Conservation (phyloP, 2,329 filamentous ascomycete genomes). For the Incumbomyces lentus region DNA sequence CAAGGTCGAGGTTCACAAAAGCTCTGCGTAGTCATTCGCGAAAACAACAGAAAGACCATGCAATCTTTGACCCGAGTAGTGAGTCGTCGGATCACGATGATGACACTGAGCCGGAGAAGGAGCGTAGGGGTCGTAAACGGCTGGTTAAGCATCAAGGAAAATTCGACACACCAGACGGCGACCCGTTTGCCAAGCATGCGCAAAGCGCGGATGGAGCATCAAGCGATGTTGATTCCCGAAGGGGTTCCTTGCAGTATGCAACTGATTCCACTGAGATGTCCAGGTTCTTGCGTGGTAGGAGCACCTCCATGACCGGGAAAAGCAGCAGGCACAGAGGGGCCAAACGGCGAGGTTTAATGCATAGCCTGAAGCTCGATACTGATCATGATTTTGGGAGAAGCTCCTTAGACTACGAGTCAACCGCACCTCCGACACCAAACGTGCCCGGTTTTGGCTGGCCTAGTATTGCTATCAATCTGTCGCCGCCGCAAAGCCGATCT, state of each 20-base stretch:
- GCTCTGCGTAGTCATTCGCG: slow-evolving; percentile 12
- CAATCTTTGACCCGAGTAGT: slow-evolving; percentile 13
- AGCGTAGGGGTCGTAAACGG: not conserved
- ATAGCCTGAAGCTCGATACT: slow-evolving; percentile 1
- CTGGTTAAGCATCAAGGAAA: not conserved
- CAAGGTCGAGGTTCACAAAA: slow-evolving; percentile 14
- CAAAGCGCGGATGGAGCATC: not conserved
- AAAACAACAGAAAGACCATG: slow-evolving; percentile 12
- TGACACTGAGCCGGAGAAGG: slow-evolving; percentile 7
- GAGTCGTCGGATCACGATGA: slow-evolving; percentile 13
- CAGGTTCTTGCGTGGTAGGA: not conserved
- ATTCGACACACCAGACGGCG: slow-evolving; percentile 3
- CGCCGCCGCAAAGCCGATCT: slow-evolving; percentile 52
- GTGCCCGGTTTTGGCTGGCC: slow-evolving; percentile 38
- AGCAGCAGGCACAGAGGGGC: not conserved
- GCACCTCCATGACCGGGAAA: not conserved
- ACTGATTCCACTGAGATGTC: not conserved
- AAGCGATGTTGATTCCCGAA: not conserved
- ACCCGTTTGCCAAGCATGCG: not conserved
- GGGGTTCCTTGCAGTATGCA: not conserved
- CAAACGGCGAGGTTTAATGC: not conserved
- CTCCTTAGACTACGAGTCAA: slow-evolving; percentile 38
- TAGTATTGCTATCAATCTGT: slow-evolving; percentile 52
- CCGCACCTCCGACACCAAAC: slow-evolving; percentile 30
- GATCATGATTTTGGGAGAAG: slow-evolving; percentile 18